phyloP scores from a whole-genome alignment of 1,139 yeast genomes.

The Debaryomycetaceae sp. region DNA sequence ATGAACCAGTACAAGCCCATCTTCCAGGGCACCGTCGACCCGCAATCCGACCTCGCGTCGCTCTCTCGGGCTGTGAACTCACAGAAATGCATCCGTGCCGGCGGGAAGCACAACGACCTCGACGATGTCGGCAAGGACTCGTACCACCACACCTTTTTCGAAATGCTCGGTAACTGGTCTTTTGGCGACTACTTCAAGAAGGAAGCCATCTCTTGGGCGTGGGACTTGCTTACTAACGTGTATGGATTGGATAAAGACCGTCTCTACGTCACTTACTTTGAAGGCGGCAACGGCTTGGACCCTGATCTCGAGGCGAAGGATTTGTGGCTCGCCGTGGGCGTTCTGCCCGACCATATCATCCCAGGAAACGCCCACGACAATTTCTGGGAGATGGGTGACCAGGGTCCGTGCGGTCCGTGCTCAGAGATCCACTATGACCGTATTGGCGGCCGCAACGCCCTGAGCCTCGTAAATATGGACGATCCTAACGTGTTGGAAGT shows the following conservation, averaged over 20 bases:
- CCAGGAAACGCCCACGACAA: constrained; percentile 88
- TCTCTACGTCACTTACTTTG: constrained; percentile 90
- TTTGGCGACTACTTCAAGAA: constrained; percentile 96
- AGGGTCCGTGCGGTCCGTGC: constrained; percentile 99
- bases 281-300: constrained; percentile 78
- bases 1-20: constrained; percentile 98
- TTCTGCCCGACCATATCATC: constrained; percentile 80
- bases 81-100: constrained; percentile 98
- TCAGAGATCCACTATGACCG: constrained; percentile 96
- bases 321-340: constrained; percentile 81
- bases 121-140: constrained; percentile 98
- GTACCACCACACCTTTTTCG: constrained; percentile 96
- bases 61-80: constrained; percentile 89
- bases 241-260: constrained; percentile 72
- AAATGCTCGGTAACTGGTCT: constrained; percentile 99
- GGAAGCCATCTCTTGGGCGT: constrained; percentile 80
- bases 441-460: constrained; percentile 95
- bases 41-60: constrained; percentile 73
- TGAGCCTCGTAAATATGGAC: constrained; percentile 81
- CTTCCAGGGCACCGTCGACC: constrained; percentile 93
- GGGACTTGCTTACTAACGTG: constrained; percentile 82
- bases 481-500: constrained; percentile 96
- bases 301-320: constrained; percentile 92
- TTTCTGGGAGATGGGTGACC: constrained; percentile 99
- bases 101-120: constrained; percentile 97